Base-by-base conservation (phyloP, 495 filamentous ascomycete genomes). In the Penicillium nucicola region DNA sequence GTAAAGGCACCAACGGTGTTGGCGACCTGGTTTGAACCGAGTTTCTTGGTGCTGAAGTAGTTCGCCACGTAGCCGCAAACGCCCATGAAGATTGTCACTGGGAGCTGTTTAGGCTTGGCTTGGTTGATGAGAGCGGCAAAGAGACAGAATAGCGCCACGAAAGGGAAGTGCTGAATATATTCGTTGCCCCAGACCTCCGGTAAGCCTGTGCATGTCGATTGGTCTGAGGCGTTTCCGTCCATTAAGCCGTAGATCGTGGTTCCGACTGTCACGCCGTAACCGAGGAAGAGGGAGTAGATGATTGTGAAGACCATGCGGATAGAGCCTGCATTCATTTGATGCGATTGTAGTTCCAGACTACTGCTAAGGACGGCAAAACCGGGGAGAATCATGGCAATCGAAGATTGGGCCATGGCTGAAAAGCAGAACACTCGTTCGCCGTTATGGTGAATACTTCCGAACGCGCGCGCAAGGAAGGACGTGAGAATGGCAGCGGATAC, bases 291-390 rank as follows among this genome's bases (percentile, higher is more conserved):
- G 0, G 92, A 92, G 67, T 96, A 97, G 50, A 97, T 92, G 52
- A 97, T 86, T 7, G 90, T 88, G 60, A 96, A 96, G 1, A 97
- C 89, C 87, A 97, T 92, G 36, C 92, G 88, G 30, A 96, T 89
- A 8, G 88, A 91, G 2, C 92, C 92, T 18, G 92, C 89, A 14
- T 96, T 88, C 43, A 97, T 85, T 51, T 87, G 84, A 40, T 83
- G 80, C 2, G 87, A 92, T 66, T 97, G 92, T 10, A 97, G 80
- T 69, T 97, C 92, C 20, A 97, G 79, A 57, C 83, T 85, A 37
- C 84, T 86, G 64, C 87, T 89, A 33, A 95, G 75, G 9, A 95
- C 87, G 45, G 86, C 85, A 64, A 90, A 93, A 11, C 92, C 92
- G 0, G 92, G 92, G 4, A 97, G 82, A 52, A 97, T 96, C 18